phyloP scores from a whole-genome alignment of 23 red algal species.

The Porphyridium purpureum region DNA sequence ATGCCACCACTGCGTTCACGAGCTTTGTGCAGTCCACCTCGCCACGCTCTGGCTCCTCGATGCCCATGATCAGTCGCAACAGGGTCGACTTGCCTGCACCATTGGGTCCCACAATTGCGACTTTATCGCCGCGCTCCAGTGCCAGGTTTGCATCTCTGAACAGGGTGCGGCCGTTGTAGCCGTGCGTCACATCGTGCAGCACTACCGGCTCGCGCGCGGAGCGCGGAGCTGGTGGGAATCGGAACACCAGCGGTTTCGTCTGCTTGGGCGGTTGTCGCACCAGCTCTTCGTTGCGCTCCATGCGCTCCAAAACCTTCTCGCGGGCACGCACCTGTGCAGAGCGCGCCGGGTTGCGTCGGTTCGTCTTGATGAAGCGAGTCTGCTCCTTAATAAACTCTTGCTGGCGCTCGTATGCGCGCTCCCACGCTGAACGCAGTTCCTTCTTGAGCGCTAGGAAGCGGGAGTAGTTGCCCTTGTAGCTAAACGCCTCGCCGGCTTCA shows the following conservation, averaged over 20 bases:
- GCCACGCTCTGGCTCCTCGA: slow-evolving; percentile 56
- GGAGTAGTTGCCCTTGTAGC: slow-evolving; percentile 90
- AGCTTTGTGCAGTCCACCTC: slow-evolving; percentile 29
- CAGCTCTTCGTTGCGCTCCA: slow-evolving; percentile 56
- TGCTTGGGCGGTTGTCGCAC: slow-evolving; percentile 64
- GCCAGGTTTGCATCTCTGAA: slow-evolving; percentile 76
- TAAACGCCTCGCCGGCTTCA: slow-evolving; percentile 73
- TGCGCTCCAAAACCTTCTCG: slow-evolving; percentile 64
- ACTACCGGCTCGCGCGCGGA: slow-evolving; percentile 69
- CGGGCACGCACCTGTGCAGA: slow-evolving; percentile 76
- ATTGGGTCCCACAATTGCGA: slow-evolving; percentile 85
- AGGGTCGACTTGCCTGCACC: slow-evolving; percentile 90
- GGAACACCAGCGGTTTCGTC: slow-evolving; percentile 77
- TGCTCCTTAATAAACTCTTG: slow-evolving; percentile 84
- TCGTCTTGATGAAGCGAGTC: slow-evolving; percentile 58
- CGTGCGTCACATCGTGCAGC: slow-evolving; percentile 55
- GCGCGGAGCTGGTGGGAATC: slow-evolving; percentile 87
- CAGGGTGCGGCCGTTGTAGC: slow-evolving; percentile 36
- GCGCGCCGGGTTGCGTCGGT: slow-evolving; percentile 33
- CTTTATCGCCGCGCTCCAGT: slow-evolving; percentile 83
- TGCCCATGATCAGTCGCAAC: slow-evolving; percentile 55
- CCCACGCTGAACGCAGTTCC: slow-evolving; percentile 60
- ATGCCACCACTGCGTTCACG: slow-evolving; percentile 41
- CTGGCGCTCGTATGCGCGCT: slow-evolving; percentile 75
- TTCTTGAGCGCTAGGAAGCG: slow-evolving; percentile 58